These are phyloP conservation scores for Tetrahymena borealis DNA, from an alignment of 73 alveolate genomes.

Conservation along the genomic window DNA sequence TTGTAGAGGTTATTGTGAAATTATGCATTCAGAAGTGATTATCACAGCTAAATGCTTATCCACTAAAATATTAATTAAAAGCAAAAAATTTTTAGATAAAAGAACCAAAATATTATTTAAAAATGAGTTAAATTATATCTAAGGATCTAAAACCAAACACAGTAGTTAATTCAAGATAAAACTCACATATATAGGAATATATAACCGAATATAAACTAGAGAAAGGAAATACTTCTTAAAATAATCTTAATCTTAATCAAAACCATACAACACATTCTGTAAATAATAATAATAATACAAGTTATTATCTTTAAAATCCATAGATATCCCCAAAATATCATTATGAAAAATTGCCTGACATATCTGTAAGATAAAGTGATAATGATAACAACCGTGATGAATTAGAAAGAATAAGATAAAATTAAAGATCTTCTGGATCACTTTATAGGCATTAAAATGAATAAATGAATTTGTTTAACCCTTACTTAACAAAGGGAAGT, in stretches of 20 bases:
- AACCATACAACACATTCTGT: too few species aligned
- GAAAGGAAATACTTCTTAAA: not conserved
- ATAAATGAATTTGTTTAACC: not conserved
- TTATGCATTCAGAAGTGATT: too few species aligned
- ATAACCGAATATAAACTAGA: not conserved
- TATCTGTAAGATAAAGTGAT: not conserved
- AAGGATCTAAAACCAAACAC: not conserved
- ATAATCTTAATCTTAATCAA: not conserved
- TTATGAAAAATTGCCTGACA: not conserved
- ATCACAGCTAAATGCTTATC: not conserved
- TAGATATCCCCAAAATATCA: not conserved
- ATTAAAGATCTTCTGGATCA: not conserved
- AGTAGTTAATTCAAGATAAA: not conserved
- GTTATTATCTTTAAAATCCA: too few species aligned
- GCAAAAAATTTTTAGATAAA: not conserved
- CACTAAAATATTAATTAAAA: not conserved
- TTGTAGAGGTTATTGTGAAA: not conserved
- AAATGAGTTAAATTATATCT: not conserved
- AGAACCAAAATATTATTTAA: not conserved
- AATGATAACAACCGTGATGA: not conserved
- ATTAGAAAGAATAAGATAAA: not conserved
- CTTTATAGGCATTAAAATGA: not conserved
- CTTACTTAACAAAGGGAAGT: not conserved
- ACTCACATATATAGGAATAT: not conserved
- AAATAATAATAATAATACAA: too few species aligned